Percentiles rank a stretch among this genome's conserved stretches.
phyloP scores from a whole-genome alignment of 1,284 basidiomycete species.

The Bjerkandera adusta region DNA sequence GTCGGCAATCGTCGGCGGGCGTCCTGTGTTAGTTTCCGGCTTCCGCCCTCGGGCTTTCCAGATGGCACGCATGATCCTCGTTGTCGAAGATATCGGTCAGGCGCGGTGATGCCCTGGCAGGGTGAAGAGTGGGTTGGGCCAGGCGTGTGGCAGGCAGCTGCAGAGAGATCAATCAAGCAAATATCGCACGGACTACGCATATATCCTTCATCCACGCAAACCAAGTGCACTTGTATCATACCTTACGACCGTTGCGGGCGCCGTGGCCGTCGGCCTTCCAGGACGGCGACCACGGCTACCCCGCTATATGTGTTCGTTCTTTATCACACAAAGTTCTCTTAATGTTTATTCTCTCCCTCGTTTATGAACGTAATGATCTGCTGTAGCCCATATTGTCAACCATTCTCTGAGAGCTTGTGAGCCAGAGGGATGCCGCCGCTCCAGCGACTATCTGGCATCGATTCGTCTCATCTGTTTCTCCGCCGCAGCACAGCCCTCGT shows the following conservation, averaged over 20 bases:
- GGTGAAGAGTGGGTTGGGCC: neutral
- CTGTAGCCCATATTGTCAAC: no score
- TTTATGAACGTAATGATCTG: no score
- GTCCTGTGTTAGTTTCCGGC: neutral
- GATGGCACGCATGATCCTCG: no score
- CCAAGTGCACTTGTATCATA: conserved; percentile 7
- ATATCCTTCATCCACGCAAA: conserved; percentile 6
- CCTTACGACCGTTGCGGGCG: conserved; percentile 5
- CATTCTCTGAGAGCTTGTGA: no score
- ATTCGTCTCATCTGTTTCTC: no score
- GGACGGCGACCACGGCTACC: neutral
- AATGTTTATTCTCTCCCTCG: conserved; percentile 2
- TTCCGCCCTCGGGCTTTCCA: neutral
- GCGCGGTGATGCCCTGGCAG: conserved; percentile 1
- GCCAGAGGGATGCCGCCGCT: no score
- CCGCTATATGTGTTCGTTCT: conserved; percentile 6
- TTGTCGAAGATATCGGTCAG: neutral
- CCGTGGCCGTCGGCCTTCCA: neutral
- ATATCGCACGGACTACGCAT: conserved; percentile 8
- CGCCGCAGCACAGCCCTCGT: no score
- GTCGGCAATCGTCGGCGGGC: neutral
- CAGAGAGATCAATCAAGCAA: conserved; percentile 4
- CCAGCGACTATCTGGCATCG: no score
- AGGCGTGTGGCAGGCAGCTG: neutral
- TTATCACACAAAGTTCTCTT: neutral